A percentile compares a stretch with the other conserved stretches of the same genome.
These are phyloP conservation scores for Sarocladium oryzae DNA, from an alignment of 2,329 filamentous ascomycete species.

Conservation along the genomic window DNA sequence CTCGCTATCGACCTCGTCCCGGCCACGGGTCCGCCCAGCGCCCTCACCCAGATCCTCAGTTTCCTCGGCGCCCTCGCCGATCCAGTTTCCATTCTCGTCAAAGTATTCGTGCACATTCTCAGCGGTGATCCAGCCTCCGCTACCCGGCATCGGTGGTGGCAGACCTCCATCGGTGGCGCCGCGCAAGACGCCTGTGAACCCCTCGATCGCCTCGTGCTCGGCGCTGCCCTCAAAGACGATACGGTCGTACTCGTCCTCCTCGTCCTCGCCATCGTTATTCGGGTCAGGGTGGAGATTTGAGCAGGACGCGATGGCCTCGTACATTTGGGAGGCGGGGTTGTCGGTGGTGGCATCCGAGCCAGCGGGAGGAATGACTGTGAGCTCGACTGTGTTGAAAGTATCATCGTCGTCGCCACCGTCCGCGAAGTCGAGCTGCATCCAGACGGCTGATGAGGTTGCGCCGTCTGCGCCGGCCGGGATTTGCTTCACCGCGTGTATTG, in stretches of 20 bases:
- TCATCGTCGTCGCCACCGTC: constrained; percentile 54
- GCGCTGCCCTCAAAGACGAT: constrained; percentile 49
- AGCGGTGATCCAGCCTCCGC: constrained; percentile 80
- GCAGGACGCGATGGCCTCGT: constrained; percentile 65
- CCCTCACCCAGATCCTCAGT: constrained; percentile 55
- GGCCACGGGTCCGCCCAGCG: constrained; percentile 49
- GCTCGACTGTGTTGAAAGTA: constrained; percentile 58
- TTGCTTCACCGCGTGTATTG: constrained; percentile 67
- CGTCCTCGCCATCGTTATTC: constrained; percentile 48
- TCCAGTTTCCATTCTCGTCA: constrained; percentile 75
- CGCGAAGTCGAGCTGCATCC: constrained; percentile 63
- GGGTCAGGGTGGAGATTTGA: constrained; percentile 72
- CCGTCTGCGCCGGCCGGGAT: constrained; percentile 31
- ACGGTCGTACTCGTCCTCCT: constrained; percentile 48
- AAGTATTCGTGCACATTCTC: constrained; percentile 85
- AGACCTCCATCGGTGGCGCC: constrained; percentile 43
- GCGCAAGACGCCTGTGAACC: constrained; percentile 47
- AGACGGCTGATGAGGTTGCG: constrained; percentile 45
- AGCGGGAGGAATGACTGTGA: constrained; percentile 53
- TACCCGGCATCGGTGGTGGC: constrained; percentile 65
- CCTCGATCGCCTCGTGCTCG: constrained; percentile 48
- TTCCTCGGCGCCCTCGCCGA: constrained; percentile 38
- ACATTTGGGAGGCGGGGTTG: constrained; percentile 40
- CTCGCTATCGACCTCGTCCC: constrained; percentile 46
- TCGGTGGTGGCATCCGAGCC: constrained; percentile 16